Base-by-base conservation (phyloP, 352 stramenopile species). In the Phytophthora pini region DNA sequence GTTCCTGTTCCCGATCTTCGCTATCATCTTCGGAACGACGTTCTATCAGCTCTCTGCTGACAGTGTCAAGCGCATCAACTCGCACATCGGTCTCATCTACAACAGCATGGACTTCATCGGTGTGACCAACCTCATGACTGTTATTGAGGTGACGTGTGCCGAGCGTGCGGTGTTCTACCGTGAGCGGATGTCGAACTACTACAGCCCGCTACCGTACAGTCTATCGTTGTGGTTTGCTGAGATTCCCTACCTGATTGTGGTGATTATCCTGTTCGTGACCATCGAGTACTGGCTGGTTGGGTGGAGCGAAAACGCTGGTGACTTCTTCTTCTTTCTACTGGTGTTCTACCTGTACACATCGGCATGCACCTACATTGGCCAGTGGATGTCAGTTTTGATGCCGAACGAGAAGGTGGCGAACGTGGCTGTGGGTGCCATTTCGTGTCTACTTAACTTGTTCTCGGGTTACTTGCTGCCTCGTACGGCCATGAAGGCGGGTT, bases 361-460 rank as follows among this genome's bases (percentile, higher is more conserved):
- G 20, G 70, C 72, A 1, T 87, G 77, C 48, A 89, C 80, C 40
- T 89, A 82, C 64, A 55, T 88, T 0, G 82, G 82, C 1, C 82
- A 90, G 61, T 90, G 79, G 79, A 90, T 90, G 82, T 76, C 79
- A 10, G 82, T 64, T 43, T 62, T 90, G 59, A 87, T 74, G 71
- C 82, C 82, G 34, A 90, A 89, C 56, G 63, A 76, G 52, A 90
- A 90, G 77, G 82, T 90, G 47, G 82, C 79, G 17, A 90, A 89
- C 54, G 82, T 91, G 9, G 81, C 81, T 0, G 81, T 90, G 36
- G 81, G 81, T 55, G 81, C 81, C 0, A 36, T 90, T 4, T 90
- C 81, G 43, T 84, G 72, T 40, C 31, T 88, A 46, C 75, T 90
- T 48, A 90, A 88, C 71, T 44, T 87, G 52, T 89, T 89, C 32